Conservation (phyloP, 768 basidiomycete genomes). For the Mycena sanguinolenta region DNA sequence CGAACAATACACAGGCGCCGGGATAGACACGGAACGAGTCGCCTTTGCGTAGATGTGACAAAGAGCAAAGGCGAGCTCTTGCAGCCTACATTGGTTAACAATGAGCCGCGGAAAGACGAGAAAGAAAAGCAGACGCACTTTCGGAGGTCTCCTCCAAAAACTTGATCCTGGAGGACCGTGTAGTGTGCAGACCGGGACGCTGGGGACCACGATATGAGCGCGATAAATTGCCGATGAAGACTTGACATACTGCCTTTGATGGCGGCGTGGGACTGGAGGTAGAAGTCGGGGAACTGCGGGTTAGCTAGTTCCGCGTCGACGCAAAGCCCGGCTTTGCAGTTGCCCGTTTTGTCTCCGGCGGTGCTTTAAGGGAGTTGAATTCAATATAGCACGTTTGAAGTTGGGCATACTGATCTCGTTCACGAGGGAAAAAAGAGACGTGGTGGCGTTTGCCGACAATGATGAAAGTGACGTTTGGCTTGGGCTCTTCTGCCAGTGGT, state of each 20-base stretch:
- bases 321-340: slow-evolving; percentile 61
- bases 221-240: neutral
- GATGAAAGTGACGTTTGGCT: slow-evolving; percentile 57
- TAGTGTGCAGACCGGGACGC: slow-evolving; percentile 62
- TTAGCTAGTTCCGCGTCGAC: slow-evolving; percentile 59
- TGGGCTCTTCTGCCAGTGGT: slow-evolving; percentile 21
- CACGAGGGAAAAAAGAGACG: slow-evolving; percentile 62
- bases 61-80: slow-evolving; percentile 60
- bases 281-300: slow-evolving; percentile 60
- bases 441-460: slow-evolving; percentile 70
- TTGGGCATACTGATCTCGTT: neutral
- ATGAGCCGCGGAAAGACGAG: neutral
- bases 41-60: slow-evolving; percentile 68
- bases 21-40: slow-evolving; percentile 55
- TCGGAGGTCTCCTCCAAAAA: slow-evolving; percentile 41
- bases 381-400: neutral
- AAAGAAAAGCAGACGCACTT: slow-evolving; percentile 40
- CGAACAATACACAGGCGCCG: slow-evolving; percentile 66
- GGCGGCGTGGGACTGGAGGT: slow-evolving; percentile 60
- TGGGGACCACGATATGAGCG: neutral
- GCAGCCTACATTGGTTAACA: slow-evolving; percentile 51
- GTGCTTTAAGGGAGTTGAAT: neutral
- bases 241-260: slow-evolving; percentile 56
- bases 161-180: slow-evolving; percentile 60
- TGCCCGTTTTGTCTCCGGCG: slow-evolving; percentile 56